These are phyloP conservation scores for Cinchona pubescens DNA, from an alignment of 257 asterid species.

Conservation along the genomic window DNA sequence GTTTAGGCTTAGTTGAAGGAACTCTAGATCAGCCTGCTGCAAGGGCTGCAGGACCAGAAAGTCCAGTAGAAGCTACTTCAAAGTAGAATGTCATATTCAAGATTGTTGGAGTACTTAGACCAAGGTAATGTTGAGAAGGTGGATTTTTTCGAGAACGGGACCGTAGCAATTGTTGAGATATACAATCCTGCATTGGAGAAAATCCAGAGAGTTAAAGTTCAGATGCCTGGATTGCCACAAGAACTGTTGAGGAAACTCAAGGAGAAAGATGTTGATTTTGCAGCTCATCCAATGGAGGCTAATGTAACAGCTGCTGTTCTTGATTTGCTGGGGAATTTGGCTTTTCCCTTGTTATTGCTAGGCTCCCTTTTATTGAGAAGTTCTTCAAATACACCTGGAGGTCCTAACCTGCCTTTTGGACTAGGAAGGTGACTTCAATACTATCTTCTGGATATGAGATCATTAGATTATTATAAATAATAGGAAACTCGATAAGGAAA, in stretches of 20 bases:
- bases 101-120: slow-evolving; percentile 93
- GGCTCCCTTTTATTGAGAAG: too few species aligned
- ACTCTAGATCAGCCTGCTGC: too few species aligned
- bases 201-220: slow-evolving; percentile 87
- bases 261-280: slow-evolving; percentile 91
- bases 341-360: slow-evolving; percentile 95
- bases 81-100: slow-evolving; percentile 95
- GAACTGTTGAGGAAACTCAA: slow-evolving; percentile 95
- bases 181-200: slow-evolving; percentile 87
- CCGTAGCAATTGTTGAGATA: slow-evolving; percentile 97
- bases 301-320: slow-evolving; percentile 81
- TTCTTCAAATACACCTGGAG: too few species aligned
- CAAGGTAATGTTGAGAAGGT: slow-evolving; percentile 82
- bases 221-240: slow-evolving; percentile 95
- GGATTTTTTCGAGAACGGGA: slow-evolving; percentile 86
- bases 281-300: slow-evolving; percentile 93
- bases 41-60: too few species aligned
- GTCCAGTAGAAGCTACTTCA: too few species aligned
- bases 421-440: too few species aligned
- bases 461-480: too few species aligned
- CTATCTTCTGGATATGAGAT: too few species aligned
- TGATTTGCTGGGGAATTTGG: slow-evolving; percentile 81
- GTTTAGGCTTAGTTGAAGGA: too few species aligned
- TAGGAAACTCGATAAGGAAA: too few species aligned
- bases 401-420: too few species aligned